A percentile compares a stretch with the other conserved stretches of the same genome.
Evolutionary conservation across 2,329 filamentous ascomycete genomes (phyloP).

Genomic region (Harringtonia aguacate): DNA sequence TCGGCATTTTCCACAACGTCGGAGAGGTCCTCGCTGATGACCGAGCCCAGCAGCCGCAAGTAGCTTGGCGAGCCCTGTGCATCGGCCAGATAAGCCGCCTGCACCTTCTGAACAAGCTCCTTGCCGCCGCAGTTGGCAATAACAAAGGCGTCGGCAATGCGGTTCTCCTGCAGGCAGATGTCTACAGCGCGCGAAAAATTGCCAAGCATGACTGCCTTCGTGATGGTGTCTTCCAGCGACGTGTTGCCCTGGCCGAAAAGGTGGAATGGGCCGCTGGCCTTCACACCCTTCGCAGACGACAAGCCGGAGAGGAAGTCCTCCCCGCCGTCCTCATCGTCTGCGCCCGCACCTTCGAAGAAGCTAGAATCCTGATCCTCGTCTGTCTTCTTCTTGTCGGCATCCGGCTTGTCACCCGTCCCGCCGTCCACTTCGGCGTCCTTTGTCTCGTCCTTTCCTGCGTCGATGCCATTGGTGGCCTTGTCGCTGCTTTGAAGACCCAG

Average conservation of each 20-base stretch:
- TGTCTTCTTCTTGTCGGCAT: conserved; percentile 24
- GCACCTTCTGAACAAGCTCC: conserved; percentile 86
- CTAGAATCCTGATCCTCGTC: conserved; percentile 60
- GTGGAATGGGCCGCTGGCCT: conserved; percentile 89
- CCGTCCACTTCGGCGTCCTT: conserved; percentile 17
- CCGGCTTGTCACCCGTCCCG: conserved; percentile 13
- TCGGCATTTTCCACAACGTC: conserved; percentile 96
- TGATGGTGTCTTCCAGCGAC: conserved; percentile 75
- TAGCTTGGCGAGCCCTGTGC: conserved; percentile 82
- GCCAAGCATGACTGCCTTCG: conserved; percentile 77
- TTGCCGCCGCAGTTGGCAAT: conserved; percentile 95
- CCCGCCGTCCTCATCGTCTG: conserved; percentile 59
- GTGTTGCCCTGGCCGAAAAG: conserved; percentile 79
- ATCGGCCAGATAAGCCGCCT: conserved; percentile 78
- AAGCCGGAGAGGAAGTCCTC: conserved; percentile 84
- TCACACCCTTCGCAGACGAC: conserved; percentile 79
- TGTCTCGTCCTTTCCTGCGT: conserved; percentile 17
- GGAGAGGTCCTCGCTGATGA: conserved; percentile 95
- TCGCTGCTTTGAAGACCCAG: conserved; percentile 61
- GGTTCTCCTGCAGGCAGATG: conserved; percentile 76
- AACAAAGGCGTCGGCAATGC: conserved; percentile 93
- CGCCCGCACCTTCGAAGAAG: conserved; percentile 69
- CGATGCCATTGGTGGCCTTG: conserved; percentile 34
- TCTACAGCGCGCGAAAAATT: conserved; percentile 85
- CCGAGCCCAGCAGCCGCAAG: conserved; percentile 76